Evolutionary conservation across 805 yeast genomes (phyloP), one percentile per base, ranked within the genome.

Genomic region (Lipomyces yamadae): DNA sequence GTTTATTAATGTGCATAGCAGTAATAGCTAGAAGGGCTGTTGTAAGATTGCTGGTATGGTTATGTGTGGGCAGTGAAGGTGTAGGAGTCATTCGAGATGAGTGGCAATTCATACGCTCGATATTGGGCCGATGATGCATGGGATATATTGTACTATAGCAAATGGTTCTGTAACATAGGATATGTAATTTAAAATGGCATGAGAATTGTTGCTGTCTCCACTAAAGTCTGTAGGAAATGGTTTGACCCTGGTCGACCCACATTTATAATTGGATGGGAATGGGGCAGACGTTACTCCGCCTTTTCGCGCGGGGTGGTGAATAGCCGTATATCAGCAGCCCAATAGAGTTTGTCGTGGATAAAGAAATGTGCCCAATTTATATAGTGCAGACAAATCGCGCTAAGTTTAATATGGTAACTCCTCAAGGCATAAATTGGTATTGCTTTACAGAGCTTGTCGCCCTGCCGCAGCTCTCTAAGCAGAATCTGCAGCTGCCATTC

Each of bases 1-100:
- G 72, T 6, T 29, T 62, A 24, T 72, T 80, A 35, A 75, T 80
- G 13, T 62, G 66, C 0, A 48, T 63, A 5, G 74, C 80, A 3
- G 70, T 63, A 50, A n/a, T 70, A 11, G 60, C 57, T 3, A 56
- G 70, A 10, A 18, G 70, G 30, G 54, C 48, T 11, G 67, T 64
- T 13, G 66, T 62, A 42, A 48, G 65, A 55, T 10, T 34, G 45
- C 45, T 67, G 18, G 67, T 67, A 8, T 56, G 62, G 62, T n/a
- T 54, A 54, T 54, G 58, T 42, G 54, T 65, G 4, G 65, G 68
- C 6, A 15, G n/a, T 42, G 48, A 42, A 42, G 48, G 48, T 24
- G n/a, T 42, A 11, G 48, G 48, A 42, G 48, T 42, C n/a, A 42
- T 42, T 24, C 48, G 48, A 7, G 48, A 42, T 42, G 48, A 42